Conservation (phyloP, 495 filamentous ascomycete species). For the Penicillium coprophilum region DNA sequence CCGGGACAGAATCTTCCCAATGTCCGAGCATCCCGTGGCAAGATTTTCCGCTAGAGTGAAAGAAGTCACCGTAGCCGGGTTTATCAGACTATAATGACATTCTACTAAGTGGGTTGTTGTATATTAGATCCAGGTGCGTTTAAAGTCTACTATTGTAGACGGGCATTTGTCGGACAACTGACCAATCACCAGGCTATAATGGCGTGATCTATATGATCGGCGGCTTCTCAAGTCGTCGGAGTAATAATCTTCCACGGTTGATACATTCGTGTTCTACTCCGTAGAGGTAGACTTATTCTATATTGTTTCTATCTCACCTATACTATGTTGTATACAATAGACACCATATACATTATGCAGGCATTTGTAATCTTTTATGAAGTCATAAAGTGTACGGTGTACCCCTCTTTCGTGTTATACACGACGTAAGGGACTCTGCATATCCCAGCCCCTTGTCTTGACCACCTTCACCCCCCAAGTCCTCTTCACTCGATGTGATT, state of each 20-base stretch:
- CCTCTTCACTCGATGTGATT: too few relatives aligned
- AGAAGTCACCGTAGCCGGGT: conserved; percentile 19
- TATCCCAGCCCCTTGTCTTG: too few relatives aligned
- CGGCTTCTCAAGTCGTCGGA: not conserved
- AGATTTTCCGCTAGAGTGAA: conserved; percentile 18
- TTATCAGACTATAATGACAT: not conserved
- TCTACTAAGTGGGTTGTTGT: not conserved
- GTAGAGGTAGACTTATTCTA: too few relatives aligned
- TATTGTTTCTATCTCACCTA: too few relatives aligned
- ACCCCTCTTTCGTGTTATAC: too few relatives aligned
- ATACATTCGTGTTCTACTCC: not conserved
- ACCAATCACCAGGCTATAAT: conserved; percentile 27
- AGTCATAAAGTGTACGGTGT: too few relatives aligned
- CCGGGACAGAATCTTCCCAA: not conserved
- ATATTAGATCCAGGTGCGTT: not conserved
- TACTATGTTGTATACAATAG: too few relatives aligned
- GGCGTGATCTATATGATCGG: conserved; percentile 3
- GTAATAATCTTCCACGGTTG: not conserved
- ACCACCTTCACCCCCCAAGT: too few relatives aligned
- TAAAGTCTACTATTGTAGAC: conserved; percentile 9
- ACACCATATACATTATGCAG: too few relatives aligned
- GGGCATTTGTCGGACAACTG: conserved; percentile 35
- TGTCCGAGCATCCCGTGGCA: not conserved
- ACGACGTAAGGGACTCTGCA: too few relatives aligned
- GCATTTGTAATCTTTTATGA: too few relatives aligned